Conservation (phyloP, 169 alveolate species). For the Sarcocystis neurona region DNA sequence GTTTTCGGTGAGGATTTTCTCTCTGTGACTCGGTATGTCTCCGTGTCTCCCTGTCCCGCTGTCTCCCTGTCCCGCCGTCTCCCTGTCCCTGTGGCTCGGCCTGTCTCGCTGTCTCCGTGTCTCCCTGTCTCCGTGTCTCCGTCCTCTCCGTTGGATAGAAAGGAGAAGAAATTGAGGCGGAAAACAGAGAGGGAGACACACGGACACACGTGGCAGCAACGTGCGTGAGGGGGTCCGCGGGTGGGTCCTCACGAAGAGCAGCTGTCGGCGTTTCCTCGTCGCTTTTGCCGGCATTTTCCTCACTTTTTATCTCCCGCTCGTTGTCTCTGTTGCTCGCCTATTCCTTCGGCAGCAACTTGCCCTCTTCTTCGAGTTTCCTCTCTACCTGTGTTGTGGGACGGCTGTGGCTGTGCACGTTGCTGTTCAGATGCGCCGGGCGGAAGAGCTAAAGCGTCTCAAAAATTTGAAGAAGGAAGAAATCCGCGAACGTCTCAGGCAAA, state of each 20-base stretch:
- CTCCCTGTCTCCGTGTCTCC: no score
- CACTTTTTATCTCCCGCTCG: not conserved
- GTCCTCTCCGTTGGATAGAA: no score
- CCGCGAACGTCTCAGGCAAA: constrained; percentile 73
- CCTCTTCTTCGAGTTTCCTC: not conserved
- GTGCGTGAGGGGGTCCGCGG: no score
- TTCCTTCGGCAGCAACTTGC: not conserved
- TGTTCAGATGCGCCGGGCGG: constrained; percentile 59
- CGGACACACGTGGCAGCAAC: no score
- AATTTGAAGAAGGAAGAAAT: constrained; percentile 80
- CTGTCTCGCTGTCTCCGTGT: no score
- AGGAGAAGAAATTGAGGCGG: no score
- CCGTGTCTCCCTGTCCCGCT: no score
- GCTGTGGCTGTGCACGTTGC: not conserved
- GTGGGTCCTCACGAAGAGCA: not conserved
- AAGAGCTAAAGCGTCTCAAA: constrained; percentile 80
- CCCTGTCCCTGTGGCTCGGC: no score
- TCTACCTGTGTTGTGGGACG: not conserved
- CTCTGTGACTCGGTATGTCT: no score
- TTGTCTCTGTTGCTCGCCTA: not conserved
- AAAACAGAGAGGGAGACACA: no score
- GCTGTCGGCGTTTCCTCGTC: not conserved
- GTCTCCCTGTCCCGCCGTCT: no score
- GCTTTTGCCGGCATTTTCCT: not conserved
- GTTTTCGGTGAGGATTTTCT: no score